These are phyloP conservation scores for Drechslera avenae DNA, from an alignment of 2,329 filamentous ascomycete genomes.

Conservation along the genomic window DNA sequence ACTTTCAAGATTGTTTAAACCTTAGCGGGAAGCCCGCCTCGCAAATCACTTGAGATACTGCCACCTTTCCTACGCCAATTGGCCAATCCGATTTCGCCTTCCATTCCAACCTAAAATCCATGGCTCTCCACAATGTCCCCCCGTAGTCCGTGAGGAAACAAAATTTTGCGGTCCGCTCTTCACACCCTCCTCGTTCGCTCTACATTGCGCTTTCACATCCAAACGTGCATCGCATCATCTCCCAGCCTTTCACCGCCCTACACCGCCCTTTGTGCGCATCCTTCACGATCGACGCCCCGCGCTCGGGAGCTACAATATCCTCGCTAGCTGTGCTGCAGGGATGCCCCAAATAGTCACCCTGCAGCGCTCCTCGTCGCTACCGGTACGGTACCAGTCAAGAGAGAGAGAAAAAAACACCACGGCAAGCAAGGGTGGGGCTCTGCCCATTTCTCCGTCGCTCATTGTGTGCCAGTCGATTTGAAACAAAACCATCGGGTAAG, in stretches of 20 bases:
- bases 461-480: not conserved
- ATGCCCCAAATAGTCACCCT: slow-evolving; percentile 7
- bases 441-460: too few relatives aligned
- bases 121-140: not conserved
- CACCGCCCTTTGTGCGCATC: slow-evolving; percentile 21
- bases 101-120: too few relatives aligned
- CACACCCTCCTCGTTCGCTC: too few relatives aligned
- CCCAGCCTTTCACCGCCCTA: slow-evolving; percentile 26
- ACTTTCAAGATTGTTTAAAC: too few relatives aligned
- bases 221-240: not conserved
- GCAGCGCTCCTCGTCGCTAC: not conserved
- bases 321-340: slow-evolving; percentile 12
- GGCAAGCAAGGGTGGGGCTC: too few relatives aligned
- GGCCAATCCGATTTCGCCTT: slow-evolving; percentile 7
- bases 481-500: slow-evolving; percentile 2
- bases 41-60: slow-evolving; percentile 5
- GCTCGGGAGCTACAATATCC: slow-evolving; percentile 10
- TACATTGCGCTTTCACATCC: not conserved
- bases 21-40: not conserved
- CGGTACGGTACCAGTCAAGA: too few relatives aligned
- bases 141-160: too few relatives aligned
- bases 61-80: slow-evolving; percentile 3
- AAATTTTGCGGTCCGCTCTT: too few relatives aligned
- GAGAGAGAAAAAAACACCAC: slow-evolving; percentile 2
- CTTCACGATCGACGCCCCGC: slow-evolving; percentile 12